phyloP scores from a whole-genome alignment of 306 rosid species.

The Rosa multiflora region DNA sequence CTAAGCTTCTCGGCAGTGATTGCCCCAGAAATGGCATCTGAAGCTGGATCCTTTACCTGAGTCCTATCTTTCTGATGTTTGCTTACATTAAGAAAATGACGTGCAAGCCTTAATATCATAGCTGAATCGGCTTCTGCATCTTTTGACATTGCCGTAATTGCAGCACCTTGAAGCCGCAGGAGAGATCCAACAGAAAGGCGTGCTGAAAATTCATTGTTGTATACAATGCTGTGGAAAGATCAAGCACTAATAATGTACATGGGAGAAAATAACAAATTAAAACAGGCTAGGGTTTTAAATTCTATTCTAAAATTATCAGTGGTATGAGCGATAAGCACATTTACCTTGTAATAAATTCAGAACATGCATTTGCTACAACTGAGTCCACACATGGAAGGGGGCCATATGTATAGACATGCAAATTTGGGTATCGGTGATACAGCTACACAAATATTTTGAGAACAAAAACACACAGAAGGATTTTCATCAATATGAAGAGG shows the following conservation, averaged over 20 bases:
- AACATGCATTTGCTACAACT: slow-evolving; percentile 75
- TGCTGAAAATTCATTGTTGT: slow-evolving; percentile 76
- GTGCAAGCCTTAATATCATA: slow-evolving; percentile 63
- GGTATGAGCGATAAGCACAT: slow-evolving; percentile 8
- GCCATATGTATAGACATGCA: slow-evolving; percentile 87
- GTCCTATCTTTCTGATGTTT: slow-evolving; percentile 40
- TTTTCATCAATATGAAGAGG: not conserved
- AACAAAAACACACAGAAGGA: slow-evolving; percentile 12
- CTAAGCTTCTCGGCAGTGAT: slow-evolving; percentile 24
- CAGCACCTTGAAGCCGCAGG: slow-evolving; percentile 84
- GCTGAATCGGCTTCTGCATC: slow-evolving; percentile 60
- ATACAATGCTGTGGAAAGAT: slow-evolving; percentile 61
- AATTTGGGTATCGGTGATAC: slow-evolving; percentile 58
- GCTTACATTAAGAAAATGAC: slow-evolving; percentile 48
- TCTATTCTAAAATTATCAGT: slow-evolving; percentile 9
- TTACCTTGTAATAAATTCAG: slow-evolving; percentile 83
- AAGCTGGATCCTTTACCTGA: slow-evolving; percentile 37
- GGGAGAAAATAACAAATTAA: slow-evolving; percentile 12
- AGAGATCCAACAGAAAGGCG: slow-evolving; percentile 82
- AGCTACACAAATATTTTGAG: slow-evolving; percentile 48
- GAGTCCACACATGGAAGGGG: slow-evolving; percentile 92
- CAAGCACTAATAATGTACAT: slow-evolving; percentile 19
- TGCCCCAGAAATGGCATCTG: slow-evolving; percentile 30
- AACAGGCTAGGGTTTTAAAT: not conserved
- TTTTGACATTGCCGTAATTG: slow-evolving; percentile 70